These are phyloP conservation scores for Magnolia kwangsiensis DNA, from an alignment of 164 flowering plant genomes.

Conservation along the genomic window DNA sequence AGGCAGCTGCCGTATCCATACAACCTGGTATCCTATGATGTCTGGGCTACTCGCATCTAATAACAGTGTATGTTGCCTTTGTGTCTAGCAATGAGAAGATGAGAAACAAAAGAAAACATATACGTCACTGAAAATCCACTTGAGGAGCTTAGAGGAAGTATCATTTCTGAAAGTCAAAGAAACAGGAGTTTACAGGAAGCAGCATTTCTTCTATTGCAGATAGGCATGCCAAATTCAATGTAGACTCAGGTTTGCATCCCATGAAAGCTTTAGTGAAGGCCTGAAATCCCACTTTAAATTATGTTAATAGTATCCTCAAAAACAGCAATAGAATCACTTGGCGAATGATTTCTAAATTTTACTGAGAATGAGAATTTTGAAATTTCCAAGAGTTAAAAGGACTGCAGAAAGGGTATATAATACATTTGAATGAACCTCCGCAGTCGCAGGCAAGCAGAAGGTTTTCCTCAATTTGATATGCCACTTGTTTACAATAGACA, in stretches of 20 bases:
- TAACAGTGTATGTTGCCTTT: slow-evolving; percentile 26
- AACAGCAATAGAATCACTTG: neutral
- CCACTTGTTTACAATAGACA: neutral
- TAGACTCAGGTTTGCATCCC: slow-evolving; percentile 55
- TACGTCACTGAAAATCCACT: neutral
- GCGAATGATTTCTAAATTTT: neutral
- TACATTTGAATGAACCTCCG: neutral
- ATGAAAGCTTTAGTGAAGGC: slow-evolving; percentile 66
- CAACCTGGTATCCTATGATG: slow-evolving; percentile 32
- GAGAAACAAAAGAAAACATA: neutral
- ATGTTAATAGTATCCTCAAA: neutral
- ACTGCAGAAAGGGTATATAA: neutral
- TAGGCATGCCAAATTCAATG: slow-evolving; percentile 64
- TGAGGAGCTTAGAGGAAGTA: neutral
- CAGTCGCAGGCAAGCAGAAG: neutral
- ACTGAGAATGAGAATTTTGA: neutral
- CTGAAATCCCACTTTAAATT: slow-evolving; percentile 36
- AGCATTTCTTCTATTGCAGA: slow-evolving; percentile 69
- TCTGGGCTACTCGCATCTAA: slow-evolving; percentile 43
- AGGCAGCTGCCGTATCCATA: slow-evolving; percentile 74
- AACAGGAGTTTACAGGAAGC: slow-evolving; percentile 46
- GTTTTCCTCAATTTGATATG: neutral
- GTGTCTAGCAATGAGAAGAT: slow-evolving; percentile 9
- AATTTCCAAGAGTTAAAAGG: no score
- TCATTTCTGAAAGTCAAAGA: neutral